Conservation (phyloP, 2,329 filamentous ascomycete genomes). For the Fusarium sp. region DNA sequence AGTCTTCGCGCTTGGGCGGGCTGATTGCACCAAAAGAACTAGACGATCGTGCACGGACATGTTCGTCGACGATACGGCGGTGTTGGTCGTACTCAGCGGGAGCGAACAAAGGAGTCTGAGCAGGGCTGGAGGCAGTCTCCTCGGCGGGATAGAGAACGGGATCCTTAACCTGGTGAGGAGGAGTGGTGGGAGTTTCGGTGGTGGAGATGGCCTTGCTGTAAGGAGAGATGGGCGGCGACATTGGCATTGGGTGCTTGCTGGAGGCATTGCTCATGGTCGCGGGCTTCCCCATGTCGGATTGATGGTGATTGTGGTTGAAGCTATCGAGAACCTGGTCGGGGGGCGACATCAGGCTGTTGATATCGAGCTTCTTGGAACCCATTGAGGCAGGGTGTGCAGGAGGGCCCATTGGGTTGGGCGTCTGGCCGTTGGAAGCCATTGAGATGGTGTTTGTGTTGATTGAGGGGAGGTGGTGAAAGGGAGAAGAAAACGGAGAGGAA, state of each 20-base stretch:
- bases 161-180: slow-evolving; percentile 61
- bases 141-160: slow-evolving; percentile 72
- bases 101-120: slow-evolving; percentile 67
- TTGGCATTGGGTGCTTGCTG: slow-evolving; percentile 57
- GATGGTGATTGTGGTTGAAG: slow-evolving; percentile 58
- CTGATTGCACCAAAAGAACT: slow-evolving; percentile 60
- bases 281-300: slow-evolving; percentile 38
- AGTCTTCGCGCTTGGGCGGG: slow-evolving; percentile 68
- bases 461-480: slow-evolving; percentile 29
- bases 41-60: slow-evolving; percentile 62
- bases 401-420: slow-evolving; percentile 50
- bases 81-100: slow-evolving; percentile 59
- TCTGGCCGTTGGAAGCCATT: slow-evolving; percentile 48
- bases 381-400: slow-evolving; percentile 46
- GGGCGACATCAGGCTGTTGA: slow-evolving; percentile 74
- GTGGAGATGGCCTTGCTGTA: slow-evolving; percentile 60
- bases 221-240: slow-evolving; percentile 73
- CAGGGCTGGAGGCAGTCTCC: slow-evolving; percentile 57
- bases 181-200: slow-evolving; percentile 49
- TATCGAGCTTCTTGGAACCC: slow-evolving; percentile 62
- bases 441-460: slow-evolving; percentile 33
- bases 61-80: slow-evolving; percentile 65
- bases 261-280: slow-evolving; percentile 45
- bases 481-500: slow-evolving; percentile 26
- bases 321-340: slow-evolving; percentile 71